These are phyloP conservation scores for Syncephalis fuscata DNA, from an alignment of 371 early-diverging fungal genomes.

Conservation along the genomic window DNA sequence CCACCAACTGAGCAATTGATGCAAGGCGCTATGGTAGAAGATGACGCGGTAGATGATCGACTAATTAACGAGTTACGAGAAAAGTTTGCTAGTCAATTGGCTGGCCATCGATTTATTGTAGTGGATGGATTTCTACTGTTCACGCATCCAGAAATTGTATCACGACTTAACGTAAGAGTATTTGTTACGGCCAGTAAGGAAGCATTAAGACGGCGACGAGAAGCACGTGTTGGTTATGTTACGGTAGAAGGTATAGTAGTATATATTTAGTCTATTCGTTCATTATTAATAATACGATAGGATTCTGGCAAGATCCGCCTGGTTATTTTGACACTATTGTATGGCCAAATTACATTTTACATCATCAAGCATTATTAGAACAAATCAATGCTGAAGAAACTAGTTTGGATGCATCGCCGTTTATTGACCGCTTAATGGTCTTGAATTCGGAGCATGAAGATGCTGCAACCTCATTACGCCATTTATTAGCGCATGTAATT, in stretches of 20 bases:
- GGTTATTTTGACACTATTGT: slow-evolving; percentile 69
- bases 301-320: slow-evolving; percentile 72
- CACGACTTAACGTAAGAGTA: slow-evolving; percentile 36
- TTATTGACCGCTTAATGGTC: too few species aligned
- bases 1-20: too few species aligned
- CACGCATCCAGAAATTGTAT: slow-evolving; percentile 17
- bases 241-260: slow-evolving; percentile 48
- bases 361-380: slow-evolving; percentile 4
- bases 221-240: slow-evolving; percentile 45
- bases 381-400: too few species aligned
- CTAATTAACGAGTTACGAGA: not conserved
- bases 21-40: too few species aligned
- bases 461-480: too few species aligned
- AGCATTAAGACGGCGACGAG: slow-evolving; percentile 44
- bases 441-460: too few species aligned
- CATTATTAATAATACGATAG: slow-evolving; percentile 11
- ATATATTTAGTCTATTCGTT: not conserved
- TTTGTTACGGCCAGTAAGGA: slow-evolving; percentile 39
- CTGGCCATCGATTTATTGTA: slow-evolving; percentile 23
- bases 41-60: too few species aligned
- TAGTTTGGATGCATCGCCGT: too few species aligned
- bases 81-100: not conserved
- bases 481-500: not conserved
- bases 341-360: slow-evolving; percentile 49
- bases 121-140: slow-evolving; percentile 77